Conservation (phyloP, 176 grass and related monocot species). For the Paspalum vaginatum region DNA sequence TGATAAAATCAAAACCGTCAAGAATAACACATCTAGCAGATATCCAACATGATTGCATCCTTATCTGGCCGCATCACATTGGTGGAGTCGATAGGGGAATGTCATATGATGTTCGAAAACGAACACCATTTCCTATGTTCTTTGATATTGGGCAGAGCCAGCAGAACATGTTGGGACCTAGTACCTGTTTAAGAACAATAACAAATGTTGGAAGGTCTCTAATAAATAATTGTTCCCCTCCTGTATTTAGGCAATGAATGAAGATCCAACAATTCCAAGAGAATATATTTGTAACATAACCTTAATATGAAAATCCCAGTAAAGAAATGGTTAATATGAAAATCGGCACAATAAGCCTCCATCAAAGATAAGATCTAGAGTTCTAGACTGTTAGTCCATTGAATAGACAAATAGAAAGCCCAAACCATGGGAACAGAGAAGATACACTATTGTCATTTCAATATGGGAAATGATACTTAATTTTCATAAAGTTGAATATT, state of each 20-base stretch:
- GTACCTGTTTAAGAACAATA: conserved; percentile 48
- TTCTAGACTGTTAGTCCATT: not conserved
- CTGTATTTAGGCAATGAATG: conserved; percentile 10
- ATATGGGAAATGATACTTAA: not conserved
- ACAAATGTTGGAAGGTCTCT: not conserved
- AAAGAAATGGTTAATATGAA: conserved; percentile 17
- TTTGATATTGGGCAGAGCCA: conserved; percentile 72
- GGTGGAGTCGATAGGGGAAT: conserved; percentile 52
- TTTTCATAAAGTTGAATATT: not conserved
- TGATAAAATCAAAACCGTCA: not conserved
- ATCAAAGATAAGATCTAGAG: conserved; percentile 1
- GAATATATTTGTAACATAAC: conserved; percentile 2
- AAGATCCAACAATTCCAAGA: conserved; percentile 10
- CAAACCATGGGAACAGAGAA: not conserved
- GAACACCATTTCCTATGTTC: conserved; percentile 61
- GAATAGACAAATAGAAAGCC: conserved; percentile 20
- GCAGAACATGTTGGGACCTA: conserved; percentile 77
- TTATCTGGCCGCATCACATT: conserved; percentile 38
- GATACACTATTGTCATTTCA: conserved; percentile 12
- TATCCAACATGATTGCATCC: conserved; percentile 14
- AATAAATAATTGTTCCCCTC: not conserved
- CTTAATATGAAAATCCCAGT: conserved; percentile 2
- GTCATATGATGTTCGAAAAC: conserved; percentile 82
- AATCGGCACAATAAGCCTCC: not conserved
- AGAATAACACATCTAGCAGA: conserved; percentile 1